Conservation (phyloP, 2,329 filamentous ascomycete species). For the Colletotrichum theobromicola region DNA sequence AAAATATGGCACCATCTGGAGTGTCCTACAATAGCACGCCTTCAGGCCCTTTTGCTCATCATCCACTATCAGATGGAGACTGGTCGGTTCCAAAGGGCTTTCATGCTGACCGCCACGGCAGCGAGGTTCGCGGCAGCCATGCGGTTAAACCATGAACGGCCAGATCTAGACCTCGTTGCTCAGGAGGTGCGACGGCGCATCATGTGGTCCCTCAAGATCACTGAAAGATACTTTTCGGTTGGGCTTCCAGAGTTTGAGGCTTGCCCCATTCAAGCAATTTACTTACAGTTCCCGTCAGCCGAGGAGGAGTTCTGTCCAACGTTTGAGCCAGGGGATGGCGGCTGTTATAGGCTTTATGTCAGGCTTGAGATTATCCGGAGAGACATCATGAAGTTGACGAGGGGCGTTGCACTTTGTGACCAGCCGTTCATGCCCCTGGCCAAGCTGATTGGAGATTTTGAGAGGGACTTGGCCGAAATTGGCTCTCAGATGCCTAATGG, state of each 20-base stretch:
- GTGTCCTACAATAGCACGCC: slow-evolving; percentile 28
- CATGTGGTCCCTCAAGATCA: slow-evolving; percentile 45
- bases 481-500: slow-evolving; percentile 22
- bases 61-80: slow-evolving; percentile 50
- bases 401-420: slow-evolving; percentile 24
- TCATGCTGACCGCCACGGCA: slow-evolving; percentile 40
- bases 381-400: slow-evolving; percentile 28
- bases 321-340: slow-evolving; percentile 8
- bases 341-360: slow-evolving; percentile 25
- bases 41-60: slow-evolving; percentile 48
- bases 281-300: slow-evolving; percentile 45
- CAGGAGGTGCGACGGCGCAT: slow-evolving; percentile 43
- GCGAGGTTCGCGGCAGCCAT: slow-evolving; percentile 41
- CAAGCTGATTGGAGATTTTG: slow-evolving; percentile 24
- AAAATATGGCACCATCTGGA: slow-evolving; percentile 35
- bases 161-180: slow-evolving; percentile 34
- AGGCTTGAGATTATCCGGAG: slow-evolving; percentile 26
- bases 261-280: slow-evolving; percentile 41
- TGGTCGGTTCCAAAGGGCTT: slow-evolving; percentile 47
- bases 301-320: slow-evolving; percentile 43
- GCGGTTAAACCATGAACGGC: slow-evolving; percentile 43
- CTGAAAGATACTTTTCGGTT: slow-evolving; percentile 45
- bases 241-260: slow-evolving; percentile 46
- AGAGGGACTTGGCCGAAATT: slow-evolving; percentile 20
- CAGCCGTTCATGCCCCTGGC: slow-evolving; percentile 24